Evolutionary conservation across 345 rosid species (phyloP).

Genomic region (Orychophragmus violaceus): DNA sequence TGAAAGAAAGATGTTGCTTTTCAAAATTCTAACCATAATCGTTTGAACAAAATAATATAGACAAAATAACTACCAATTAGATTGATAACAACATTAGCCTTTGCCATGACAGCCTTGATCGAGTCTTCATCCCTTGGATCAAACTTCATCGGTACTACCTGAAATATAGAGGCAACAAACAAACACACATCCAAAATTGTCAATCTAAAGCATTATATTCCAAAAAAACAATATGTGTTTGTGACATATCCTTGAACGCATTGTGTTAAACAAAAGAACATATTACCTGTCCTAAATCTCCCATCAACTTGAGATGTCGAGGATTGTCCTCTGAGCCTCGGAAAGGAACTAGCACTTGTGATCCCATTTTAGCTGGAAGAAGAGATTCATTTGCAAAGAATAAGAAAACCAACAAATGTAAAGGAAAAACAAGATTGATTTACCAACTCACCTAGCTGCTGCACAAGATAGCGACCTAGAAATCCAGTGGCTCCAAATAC

Average conservation of each 20-base stretch:
- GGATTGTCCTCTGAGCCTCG: constrained; percentile 89
- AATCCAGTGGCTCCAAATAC: constrained; percentile 99
- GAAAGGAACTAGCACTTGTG: constrained; percentile 96
- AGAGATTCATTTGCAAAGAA: not conserved
- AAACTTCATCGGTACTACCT: constrained; percentile 94
- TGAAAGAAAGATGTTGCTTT: not conserved
- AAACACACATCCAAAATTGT: not conserved
- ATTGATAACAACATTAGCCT: constrained; percentile 96
- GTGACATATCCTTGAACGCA: not conserved
- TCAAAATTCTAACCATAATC: not conserved
- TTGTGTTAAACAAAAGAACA: not conserved
- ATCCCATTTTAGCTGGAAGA: constrained; percentile 81
- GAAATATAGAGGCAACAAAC: constrained; percentile 21
- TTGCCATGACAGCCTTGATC: constrained; percentile 96
- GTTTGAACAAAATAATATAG: not conserved
- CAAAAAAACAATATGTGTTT: not conserved
- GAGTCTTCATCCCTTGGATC: constrained; percentile 90
- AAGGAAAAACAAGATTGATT: not conserved
- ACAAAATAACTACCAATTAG: constrained; percentile 60
- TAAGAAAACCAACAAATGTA: not conserved
- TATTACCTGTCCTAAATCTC: constrained; percentile 94
- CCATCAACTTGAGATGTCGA: constrained; percentile 98
- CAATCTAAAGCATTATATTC: not conserved
- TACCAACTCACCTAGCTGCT: constrained; percentile 77
- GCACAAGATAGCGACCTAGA: constrained; percentile 97